Conservation (phyloP, 2,329 filamentous ascomycete species). For the Penicillium sp. region DNA sequence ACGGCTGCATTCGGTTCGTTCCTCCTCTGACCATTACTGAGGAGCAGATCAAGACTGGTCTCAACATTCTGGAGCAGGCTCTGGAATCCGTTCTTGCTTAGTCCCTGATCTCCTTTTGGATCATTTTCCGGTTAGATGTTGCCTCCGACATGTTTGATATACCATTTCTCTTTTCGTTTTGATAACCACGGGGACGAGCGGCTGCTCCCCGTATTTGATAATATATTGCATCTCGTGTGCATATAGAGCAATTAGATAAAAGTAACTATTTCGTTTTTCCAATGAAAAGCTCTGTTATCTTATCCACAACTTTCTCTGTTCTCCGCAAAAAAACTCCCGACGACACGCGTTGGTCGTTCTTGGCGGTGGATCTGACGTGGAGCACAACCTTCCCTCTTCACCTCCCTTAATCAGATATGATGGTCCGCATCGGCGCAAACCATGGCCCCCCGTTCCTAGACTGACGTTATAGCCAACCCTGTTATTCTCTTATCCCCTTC, state of each 20-base stretch:
- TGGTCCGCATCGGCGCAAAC: neutral
- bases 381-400: neutral
- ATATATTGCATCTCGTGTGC: slow-evolving; percentile 6
- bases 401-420: slow-evolving; percentile 1
- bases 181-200: neutral
- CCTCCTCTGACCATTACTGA: slow-evolving; percentile 82
- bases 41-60: slow-evolving; percentile 76
- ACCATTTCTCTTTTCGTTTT: slow-evolving; percentile 19
- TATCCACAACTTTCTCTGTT: neutral
- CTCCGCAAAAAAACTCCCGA: neutral
- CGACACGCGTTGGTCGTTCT: neutral
- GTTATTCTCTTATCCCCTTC: neutral
- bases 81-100: slow-evolving; percentile 60
- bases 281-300: neutral
- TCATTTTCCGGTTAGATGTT: slow-evolving; percentile 19
- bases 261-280: neutral
- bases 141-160: slow-evolving; percentile 26
- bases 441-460: slow-evolving; percentile 4
- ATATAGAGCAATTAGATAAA: slow-evolving; percentile 13
- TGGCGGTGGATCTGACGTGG: slow-evolving; percentile 3
- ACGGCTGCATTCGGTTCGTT: slow-evolving; percentile 89
- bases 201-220: slow-evolving; percentile 3
- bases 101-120: slow-evolving; percentile 18
- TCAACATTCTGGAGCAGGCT: slow-evolving; percentile 74
- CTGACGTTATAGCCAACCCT: neutral